Conservation (phyloP, 176 grass and related monocot species). For the Aechmea fasciata region DNA sequence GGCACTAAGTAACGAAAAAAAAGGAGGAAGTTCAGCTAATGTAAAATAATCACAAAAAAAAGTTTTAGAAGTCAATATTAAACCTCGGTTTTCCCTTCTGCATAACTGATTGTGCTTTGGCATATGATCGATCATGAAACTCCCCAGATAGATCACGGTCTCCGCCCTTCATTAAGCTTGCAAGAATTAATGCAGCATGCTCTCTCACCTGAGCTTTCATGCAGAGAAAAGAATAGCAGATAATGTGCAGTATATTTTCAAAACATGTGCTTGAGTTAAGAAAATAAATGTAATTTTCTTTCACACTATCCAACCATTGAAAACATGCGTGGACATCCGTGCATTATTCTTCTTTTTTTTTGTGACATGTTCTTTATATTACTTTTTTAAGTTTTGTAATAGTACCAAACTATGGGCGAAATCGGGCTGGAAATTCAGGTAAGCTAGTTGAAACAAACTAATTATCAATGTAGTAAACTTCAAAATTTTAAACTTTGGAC, state of each 20-base stretch:
- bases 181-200: conserved; percentile 90
- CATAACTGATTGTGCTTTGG: conserved; percentile 51
- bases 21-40: background rate
- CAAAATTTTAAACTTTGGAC: no score
- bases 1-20: no score
- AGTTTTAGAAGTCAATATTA: conserved; percentile 1
- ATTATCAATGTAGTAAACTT: no score
- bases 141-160: conserved; percentile 58
- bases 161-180: conserved; percentile 87
- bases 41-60: background rate
- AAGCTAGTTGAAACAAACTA: no score
- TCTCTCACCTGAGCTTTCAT: conserved; percentile 65
- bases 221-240: conserved; percentile 6
- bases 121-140: conserved; percentile 72
- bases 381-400: no score
- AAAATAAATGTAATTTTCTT: background rate
- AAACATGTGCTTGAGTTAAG: background rate
- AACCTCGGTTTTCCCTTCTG: conserved; percentile 41
- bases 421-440: no score
- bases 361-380: no score
- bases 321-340: background rate
- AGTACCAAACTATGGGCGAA: no score
- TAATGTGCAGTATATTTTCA: background rate
- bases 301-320: background rate
- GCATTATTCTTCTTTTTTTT: no score